Conservation (phyloP, 306 rosid genomes). For the Rosa rugosa region DNA sequence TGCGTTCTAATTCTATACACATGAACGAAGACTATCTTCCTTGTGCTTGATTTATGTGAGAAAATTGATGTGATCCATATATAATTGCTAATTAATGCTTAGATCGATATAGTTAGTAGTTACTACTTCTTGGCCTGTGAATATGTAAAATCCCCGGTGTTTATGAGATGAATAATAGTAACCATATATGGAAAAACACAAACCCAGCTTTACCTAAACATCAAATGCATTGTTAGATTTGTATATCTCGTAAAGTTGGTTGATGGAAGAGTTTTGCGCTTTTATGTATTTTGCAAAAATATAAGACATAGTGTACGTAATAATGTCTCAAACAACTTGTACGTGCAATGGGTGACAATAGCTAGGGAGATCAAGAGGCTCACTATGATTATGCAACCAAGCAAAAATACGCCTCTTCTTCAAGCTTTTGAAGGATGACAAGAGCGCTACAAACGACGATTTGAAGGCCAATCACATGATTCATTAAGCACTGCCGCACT, state of each 20-base stretch:
- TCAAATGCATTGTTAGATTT: not conserved
- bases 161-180: not conserved
- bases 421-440: no score
- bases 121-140: not conserved
- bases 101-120: not conserved
- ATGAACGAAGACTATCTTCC: slow-evolving; percentile 15
- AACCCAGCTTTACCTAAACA: not conserved
- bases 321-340: not conserved
- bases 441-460: no score
- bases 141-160: not conserved
- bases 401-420: not conserved
- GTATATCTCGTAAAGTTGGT: not conserved
- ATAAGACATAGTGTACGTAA: not conserved
- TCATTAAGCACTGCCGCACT: not conserved
- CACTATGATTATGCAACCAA: not conserved
- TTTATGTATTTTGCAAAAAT: not conserved
- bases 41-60: slow-evolving; percentile 12
- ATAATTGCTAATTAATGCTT: not conserved
- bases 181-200: not conserved
- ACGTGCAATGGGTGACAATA: not conserved
- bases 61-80: slow-evolving; percentile 7
- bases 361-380: not conserved
- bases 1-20: not conserved
- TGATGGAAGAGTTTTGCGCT: not conserved
- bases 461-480: no score